A percentile compares a stretch with the other conserved stretches of the same genome.
Evolutionary conservation across 192 early-diverging fungal genomes (phyloP).

Genomic region (Coemansia asiatica): DNA sequence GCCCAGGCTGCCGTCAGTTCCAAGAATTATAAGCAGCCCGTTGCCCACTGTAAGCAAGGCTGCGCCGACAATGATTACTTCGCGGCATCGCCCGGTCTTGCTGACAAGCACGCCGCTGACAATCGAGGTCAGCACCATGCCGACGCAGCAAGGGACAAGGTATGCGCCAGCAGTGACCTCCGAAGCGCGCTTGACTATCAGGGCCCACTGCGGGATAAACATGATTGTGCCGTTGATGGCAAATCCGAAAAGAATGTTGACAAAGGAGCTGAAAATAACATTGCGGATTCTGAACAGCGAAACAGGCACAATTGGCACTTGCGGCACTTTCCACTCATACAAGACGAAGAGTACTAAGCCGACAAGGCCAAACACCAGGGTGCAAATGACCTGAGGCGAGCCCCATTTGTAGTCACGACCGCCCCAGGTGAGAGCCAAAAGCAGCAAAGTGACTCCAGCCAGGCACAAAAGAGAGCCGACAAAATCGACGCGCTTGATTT

Average conservation of each 20-base stretch:
- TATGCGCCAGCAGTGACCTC: conserved; percentile 31
- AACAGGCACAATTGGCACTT: conserved; percentile 61
- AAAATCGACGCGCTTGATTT: conserved; percentile 58
- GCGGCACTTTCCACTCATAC: conserved; percentile 62
- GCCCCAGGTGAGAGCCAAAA: conserved; percentile 59
- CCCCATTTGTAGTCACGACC: conserved; percentile 58
- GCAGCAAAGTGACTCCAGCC: conserved; percentile 41
- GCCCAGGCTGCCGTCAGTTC: conserved; percentile 48
- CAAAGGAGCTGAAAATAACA: conserved; percentile 16
- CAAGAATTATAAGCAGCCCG: conserved; percentile 62
- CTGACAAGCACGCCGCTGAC: conserved; percentile 62
- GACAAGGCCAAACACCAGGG: conserved; percentile 40
- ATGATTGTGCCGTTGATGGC: conserved; percentile 33
- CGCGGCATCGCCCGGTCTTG: conserved; percentile 60
- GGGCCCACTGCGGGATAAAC: conserved; percentile 38
- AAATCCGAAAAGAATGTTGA: conserved; percentile 35
- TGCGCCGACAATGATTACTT: conserved; percentile 65
- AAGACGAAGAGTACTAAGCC: conserved; percentile 39
- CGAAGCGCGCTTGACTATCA: conserved; percentile 33
- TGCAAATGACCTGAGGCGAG: conserved; percentile 50
- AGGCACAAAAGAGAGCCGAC: conserved; percentile 50
- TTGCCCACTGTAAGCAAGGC: conserved; percentile 62
- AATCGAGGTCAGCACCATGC: conserved; percentile 50
- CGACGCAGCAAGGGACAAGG: conserved; percentile 25
- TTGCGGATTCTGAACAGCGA: conserved; percentile 34